These are phyloP conservation scores for Botrytis elliptica DNA, from an alignment of 2,329 filamentous ascomycete species.

Conservation along the genomic window DNA sequence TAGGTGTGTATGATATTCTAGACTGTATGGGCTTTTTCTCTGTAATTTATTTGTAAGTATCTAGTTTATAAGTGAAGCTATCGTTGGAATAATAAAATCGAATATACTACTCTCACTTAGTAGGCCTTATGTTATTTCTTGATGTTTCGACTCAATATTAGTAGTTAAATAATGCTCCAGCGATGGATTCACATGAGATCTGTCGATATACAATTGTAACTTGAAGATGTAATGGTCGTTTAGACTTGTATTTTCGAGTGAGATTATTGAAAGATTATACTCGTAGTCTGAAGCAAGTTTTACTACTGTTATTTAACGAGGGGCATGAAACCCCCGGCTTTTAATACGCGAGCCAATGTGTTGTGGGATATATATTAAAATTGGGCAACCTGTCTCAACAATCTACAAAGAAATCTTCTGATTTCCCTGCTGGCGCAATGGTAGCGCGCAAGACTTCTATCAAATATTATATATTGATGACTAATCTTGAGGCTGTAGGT, in stretches of 20 bases:
- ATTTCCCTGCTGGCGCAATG: conserved; percentile 20
- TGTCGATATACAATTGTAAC: no score
- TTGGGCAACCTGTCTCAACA: no score
- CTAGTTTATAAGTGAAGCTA: neutral
- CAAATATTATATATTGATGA: no score
- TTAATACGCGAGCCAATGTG: accelerated
- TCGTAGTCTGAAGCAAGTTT: neutral
- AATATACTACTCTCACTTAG: neutral
- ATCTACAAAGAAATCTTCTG: neutral
- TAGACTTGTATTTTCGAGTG: neutral
- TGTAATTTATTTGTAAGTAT: neutral
- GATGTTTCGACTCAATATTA: neutral
- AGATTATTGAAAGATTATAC: neutral
- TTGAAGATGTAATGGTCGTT: neutral
- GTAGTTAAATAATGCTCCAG: neutral
- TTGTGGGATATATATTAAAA: accelerated
- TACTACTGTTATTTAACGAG: no score
- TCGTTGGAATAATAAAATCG: neutral
- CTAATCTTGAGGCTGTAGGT: conserved; percentile 9
- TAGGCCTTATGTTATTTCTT: no score
- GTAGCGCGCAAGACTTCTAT: conserved; percentile 19
- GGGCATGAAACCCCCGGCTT: no score
- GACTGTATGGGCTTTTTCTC: neutral
- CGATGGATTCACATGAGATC: neutral
- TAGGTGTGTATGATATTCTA: neutral